Evolutionary conservation across 352 stramenopile genomes (phyloP).

Genomic region (Globisporangium irregulare): DNA sequence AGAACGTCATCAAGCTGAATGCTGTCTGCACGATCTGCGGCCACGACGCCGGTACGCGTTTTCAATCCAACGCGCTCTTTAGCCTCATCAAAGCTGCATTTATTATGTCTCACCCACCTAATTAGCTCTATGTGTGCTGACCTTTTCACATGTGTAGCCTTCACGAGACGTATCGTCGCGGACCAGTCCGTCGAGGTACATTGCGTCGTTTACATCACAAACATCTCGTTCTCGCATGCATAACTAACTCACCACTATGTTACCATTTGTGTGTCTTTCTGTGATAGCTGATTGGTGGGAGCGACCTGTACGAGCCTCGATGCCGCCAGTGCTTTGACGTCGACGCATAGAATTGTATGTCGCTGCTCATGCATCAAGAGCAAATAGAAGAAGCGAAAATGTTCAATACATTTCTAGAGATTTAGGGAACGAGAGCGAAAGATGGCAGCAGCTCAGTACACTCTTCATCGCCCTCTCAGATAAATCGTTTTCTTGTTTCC

Average conservation of each 20-base stretch:
- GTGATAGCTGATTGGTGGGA: constrained; percentile 67
- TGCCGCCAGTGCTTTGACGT: constrained; percentile 73
- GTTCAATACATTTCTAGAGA: background rate
- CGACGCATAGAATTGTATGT: background rate
- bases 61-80: background rate
- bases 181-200: constrained; percentile 70
- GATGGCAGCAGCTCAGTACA: background rate
- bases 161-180: constrained; percentile 67
- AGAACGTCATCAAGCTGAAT: constrained; percentile 83
- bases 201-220: background rate
- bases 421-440: background rate
- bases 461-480: background rate
- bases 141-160: constrained; percentile 31
- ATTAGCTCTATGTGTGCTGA: constrained; percentile 6
- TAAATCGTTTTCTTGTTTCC: background rate
- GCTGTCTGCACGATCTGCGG: constrained; percentile 81
- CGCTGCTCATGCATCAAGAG: background rate
- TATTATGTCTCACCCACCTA: background rate
- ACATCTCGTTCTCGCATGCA: background rate
- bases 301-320: constrained; percentile 74
- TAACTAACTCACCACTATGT: background rate
- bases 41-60: constrained; percentile 49
- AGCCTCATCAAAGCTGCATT: background rate
- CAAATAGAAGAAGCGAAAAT: background rate
- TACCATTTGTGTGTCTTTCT: background rate